Base-by-base conservation (phyloP, 345 rosid genomes). In the Citrus reticulata region DNA sequence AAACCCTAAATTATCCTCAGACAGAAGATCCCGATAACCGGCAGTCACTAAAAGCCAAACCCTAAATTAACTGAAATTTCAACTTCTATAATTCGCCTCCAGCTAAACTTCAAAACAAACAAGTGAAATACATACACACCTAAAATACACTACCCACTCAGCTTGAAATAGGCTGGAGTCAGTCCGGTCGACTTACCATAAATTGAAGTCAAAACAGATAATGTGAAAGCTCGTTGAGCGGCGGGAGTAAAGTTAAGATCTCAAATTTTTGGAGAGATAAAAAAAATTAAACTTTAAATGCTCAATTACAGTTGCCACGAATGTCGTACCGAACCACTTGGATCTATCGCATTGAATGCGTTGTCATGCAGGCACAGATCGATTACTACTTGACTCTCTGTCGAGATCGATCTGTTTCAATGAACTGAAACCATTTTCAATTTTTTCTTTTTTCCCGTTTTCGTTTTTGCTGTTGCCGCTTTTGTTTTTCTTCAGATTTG, bases 261-360 rank as follows among this genome's bases (percentile, higher is more conserved):
- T 74, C 77, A 37, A 81, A 83, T 5, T 17, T 73, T 20, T 22
- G 70, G 60, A 63, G 65, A 54, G 42, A 30, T 5, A 5, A 29
- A 42, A 42, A 57, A 57, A 13, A 55, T 1, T 4, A 8, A 74
- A 58, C 20, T 65, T 61, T 58, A 74, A 81, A 73, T 42, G 85
- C 76, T 54, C 77, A 72, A 63, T 78, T 69, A 65, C 79, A 79
- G 69, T 24, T 30, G 78, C 63, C 81, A 51, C 30, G 74, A 83
- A 81, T 76, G 90, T 64, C 60, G 69, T 27, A 46, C 57, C 77
- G 22, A 71, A 24, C 71, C 71, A 66, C 80, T 35, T 49, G 87
- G 94, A 89, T 90, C 92, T 81, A 86, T 74, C 51, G 73, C 87
- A 86, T 70, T 82, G n/a, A 81, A 39, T 85, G 78, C 79, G 39